Evolutionary conservation across 495 filamentous ascomycete species (phyloP).

Genomic region (Evansstolkia leycettana): DNA sequence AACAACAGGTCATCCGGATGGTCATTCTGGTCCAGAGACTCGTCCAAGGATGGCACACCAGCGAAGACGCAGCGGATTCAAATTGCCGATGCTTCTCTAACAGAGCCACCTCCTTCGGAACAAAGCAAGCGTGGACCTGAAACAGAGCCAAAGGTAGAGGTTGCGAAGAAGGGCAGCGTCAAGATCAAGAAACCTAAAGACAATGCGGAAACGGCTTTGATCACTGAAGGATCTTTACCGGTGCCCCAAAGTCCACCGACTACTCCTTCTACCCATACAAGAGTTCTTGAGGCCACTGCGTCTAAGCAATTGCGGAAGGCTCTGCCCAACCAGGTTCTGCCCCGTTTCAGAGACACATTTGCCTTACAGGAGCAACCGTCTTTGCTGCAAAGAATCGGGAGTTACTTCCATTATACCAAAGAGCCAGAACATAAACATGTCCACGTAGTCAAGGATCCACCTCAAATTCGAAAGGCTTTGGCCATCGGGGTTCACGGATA

Average conservation of each 20-base stretch:
- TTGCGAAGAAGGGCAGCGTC: constrained; percentile 30
- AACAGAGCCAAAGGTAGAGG: constrained; percentile 22
- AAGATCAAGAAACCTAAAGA: constrained; percentile 36
- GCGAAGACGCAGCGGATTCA: constrained; percentile 30
- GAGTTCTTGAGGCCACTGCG: constrained; percentile 25
- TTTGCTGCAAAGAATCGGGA: constrained; percentile 58
- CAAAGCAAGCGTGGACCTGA: constrained; percentile 8
- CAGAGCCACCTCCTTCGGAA: constrained; percentile 23
- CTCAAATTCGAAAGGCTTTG: constrained; percentile 66
- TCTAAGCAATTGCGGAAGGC: constrained; percentile 32
- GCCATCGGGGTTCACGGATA: constrained; percentile 93
- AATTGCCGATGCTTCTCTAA: constrained; percentile 56
- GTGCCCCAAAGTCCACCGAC: constrained; percentile 19
- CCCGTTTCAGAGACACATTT: constrained; percentile 58
- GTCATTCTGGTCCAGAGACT: constrained; percentile 75
- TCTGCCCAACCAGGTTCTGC: constrained; percentile 53
- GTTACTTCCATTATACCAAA: constrained; percentile 49
- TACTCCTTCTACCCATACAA: constrained; percentile 13
- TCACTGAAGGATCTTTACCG: constrained; percentile 20
- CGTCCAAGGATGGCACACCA: constrained; percentile 27
- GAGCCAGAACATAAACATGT: constrained; percentile 56
- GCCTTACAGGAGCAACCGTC: constrained; percentile 52
- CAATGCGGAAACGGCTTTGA: constrained; percentile 22
- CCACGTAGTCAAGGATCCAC: constrained; percentile 53
- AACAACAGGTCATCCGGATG: constrained; percentile 52